Evolutionary conservation across 1,284 basidiomycete species (phyloP), one percentile per base, ranked within the genome.

Genomic region (Dichomitus squalens): DNA sequence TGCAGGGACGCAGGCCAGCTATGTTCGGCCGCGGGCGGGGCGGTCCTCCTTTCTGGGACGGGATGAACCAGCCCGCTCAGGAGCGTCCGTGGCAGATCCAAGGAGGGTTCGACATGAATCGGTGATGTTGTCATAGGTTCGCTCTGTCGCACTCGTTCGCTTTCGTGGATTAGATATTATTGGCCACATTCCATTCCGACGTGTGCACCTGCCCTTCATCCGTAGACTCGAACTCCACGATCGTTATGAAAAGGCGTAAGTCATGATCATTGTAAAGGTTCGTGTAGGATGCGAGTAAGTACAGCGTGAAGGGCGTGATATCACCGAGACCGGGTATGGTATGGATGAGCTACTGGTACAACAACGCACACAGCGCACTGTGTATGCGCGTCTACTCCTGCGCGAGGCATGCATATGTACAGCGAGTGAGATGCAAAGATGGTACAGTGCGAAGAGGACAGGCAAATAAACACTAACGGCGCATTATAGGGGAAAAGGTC

Each of bases 1-100:
- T 54, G 56, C 67, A 65, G 59, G 69, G 63, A 23, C 65, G 71
- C 53, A 59, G 70, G 58, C 62, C 71, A 14, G 65, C 68, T 52
- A 72, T 72, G 68, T 69, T 72, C 57, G 70, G 60, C 49, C 65
- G 71, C n/a, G 70, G 70, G 35, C 59, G 69, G 34, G 71, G 71
- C 5, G 64, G 59, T 7, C 64, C 58, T 18, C 58, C 58, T 47
- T 33, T 63, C 21, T 66, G 65, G 64, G 65, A 64, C 11, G 57
- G 54, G 31, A 16, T 52, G 55, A 57, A 39, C 55, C 59, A 49
- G 47, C 38, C 39, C n/a, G 38, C 48, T 35, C 57, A 52, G 12
- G 64, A 66, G 23, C 52, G 64, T 53, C 56, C 58, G 21, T 64
- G 63, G 55, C 55, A 61, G 49, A 55, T 49, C 46, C 57, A 59